Evolutionary conservation across 768 basidiomycete species (phyloP).

Genomic region (Sporobolomyces roseus): DNA sequence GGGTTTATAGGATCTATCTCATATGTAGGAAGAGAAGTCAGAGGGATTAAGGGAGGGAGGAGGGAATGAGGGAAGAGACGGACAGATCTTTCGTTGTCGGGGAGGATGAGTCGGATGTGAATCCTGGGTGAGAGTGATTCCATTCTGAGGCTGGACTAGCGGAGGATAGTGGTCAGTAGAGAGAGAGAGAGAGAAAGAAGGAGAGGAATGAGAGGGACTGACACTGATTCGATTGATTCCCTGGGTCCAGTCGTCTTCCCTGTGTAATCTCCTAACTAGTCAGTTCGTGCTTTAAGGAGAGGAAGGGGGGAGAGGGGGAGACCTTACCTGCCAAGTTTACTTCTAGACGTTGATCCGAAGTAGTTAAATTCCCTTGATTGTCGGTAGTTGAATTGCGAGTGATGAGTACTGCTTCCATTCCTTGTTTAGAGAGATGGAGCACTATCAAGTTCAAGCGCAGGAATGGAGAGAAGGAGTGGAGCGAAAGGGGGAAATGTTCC

Average conservation of each 20-base stretch:
- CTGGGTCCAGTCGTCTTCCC: not conserved
- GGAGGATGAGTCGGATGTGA: not conserved
- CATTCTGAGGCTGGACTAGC: slow-evolving; percentile 23
- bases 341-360: slow-evolving; percentile 25
- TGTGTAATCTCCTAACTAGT: not conserved
- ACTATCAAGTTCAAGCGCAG: not conserved
- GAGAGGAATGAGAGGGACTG: not conserved
- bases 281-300: not conserved
- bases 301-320: not conserved
- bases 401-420: slow-evolving; percentile 31
- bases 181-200: not conserved
- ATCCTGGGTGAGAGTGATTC: not conserved
- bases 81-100: too few relatives aligned
- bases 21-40: not conserved
- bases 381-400: not conserved
- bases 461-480: too few relatives aligned
- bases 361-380: not conserved
- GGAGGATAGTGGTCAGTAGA: not conserved
- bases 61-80: not conserved
- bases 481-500: too few relatives aligned
- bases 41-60: not conserved
- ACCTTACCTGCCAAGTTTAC: slow-evolving; percentile 27
- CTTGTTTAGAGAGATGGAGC: not conserved
- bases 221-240: slow-evolving; percentile 3
- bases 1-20: slow-evolving; percentile 5